Conservation (phyloP, 495 filamentous ascomycete genomes). For the Lophiostoma macrostomum region DNA sequence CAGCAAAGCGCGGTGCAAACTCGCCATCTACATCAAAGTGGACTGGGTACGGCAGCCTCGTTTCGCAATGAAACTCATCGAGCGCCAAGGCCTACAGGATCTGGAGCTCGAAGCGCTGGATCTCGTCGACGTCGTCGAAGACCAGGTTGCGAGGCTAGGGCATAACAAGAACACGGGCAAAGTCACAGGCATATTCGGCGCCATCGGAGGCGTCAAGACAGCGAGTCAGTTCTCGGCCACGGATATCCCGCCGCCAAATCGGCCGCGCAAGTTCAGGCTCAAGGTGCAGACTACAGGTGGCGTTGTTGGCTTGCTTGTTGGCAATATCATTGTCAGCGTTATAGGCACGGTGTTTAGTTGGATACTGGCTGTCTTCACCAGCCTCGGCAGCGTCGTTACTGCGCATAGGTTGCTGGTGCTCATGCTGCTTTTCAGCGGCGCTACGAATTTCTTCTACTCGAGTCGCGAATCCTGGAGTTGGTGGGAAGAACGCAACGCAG, state of each 20-base stretch:
- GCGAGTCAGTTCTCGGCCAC: conserved; percentile 59
- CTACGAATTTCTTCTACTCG: conserved; percentile 69
- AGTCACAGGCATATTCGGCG: conserved; percentile 85
- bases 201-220: conserved; percentile 70
- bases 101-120: conserved; percentile 80
- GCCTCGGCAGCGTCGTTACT: conserved; percentile 64
- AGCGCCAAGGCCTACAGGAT: conserved; percentile 75
- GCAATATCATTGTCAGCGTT: conserved; percentile 66
- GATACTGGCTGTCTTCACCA: conserved; percentile 60
- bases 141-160: conserved; percentile 81
- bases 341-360: conserved; percentile 71
- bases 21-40: conserved; percentile 81
- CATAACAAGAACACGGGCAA: conserved; percentile 82
- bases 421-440: conserved; percentile 61
- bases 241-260: conserved; percentile 42
- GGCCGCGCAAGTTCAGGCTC: conserved; percentile 56
- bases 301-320: conserved; percentile 66
- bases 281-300: conserved; percentile 63
- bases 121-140: conserved; percentile 77
- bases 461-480: conserved; percentile 65
- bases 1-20: conserved; percentile 85
- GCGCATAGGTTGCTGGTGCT: conserved; percentile 73
- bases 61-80: conserved; percentile 68
- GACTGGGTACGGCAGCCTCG: conserved; percentile 71
- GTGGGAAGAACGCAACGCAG: conserved; percentile 82